Evolutionary conservation across 768 basidiomycete genomes (phyloP).

Genomic region (Lactarius quietus): DNA sequence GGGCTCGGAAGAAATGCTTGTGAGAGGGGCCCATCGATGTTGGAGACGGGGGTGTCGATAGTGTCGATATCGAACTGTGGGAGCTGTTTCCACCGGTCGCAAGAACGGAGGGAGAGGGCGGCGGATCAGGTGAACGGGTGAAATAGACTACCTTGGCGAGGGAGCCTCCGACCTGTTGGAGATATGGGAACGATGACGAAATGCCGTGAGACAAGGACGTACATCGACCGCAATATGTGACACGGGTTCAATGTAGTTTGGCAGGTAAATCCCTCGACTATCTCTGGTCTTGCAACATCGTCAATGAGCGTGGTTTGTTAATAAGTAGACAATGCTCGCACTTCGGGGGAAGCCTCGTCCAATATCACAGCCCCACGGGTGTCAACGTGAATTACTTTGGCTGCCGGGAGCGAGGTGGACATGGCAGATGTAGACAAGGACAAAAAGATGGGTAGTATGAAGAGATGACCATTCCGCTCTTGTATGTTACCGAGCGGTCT

Average conservation of each 20-base stretch:
- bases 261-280: conserved; percentile 94
- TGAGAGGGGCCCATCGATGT: conserved; percentile 29
- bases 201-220: conserved; percentile 37
- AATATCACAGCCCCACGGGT: conserved; percentile 92
- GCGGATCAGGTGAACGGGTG: conserved; percentile 86
- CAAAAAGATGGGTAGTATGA: conserved; percentile 3
- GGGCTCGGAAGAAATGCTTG: conserved; percentile 34
- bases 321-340: conserved; percentile 37
- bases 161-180: conserved; percentile 85
- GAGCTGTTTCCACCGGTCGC: conserved; percentile 56
- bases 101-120: conserved; percentile 66
- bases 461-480: conserved; percentile 18
- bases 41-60: conserved; percentile 41
- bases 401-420: conserved; percentile 62
- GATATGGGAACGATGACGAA: conserved; percentile 17
- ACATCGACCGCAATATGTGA: conserved; percentile 98
- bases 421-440: conserved; percentile 9
- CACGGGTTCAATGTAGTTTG: conserved; percentile 95
- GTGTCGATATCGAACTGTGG: conserved; percentile 43
- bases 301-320: conserved; percentile 15
- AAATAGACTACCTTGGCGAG: conserved; percentile 98
- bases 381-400: conserved; percentile 90
- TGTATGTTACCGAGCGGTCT: background rate
- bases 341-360: conserved; percentile 92
- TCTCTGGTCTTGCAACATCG: conserved; percentile 66